Base-by-base conservation (phyloP, 495 filamentous ascomycete genomes). In the Lasiosphaeria hispida region DNA sequence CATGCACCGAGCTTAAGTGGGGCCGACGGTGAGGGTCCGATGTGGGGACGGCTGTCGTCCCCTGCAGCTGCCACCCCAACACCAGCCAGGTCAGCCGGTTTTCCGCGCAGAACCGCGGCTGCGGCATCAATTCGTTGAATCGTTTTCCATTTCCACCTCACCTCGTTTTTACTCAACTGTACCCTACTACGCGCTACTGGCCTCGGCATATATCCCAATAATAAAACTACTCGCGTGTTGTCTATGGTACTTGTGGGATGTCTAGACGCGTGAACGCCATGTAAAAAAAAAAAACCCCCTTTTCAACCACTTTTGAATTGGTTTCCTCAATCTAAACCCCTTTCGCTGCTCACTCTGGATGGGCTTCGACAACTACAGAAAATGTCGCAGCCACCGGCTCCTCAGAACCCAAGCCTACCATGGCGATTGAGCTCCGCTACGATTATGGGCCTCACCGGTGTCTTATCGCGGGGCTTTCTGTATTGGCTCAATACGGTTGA, bases 401-500 rank as follows among this genome's bases (percentile, higher is more conserved):
- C 64, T 14, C 53, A 61, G 55, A 67, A 61, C 58, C 82, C 82
- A 7, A 78, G 73, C 63, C 72, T 81, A 14, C 72, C 78, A 72
- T 76, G 75, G 81, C 80, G 81, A 41, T 66, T 79, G 50, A 71
- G 70, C n/a, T 83, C 83, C 13, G 70, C 79, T 35, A 48, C 78
- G 47, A 64, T 81, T 13, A 84, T 85, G 80, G 81, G 82, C 61
- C 34, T 77, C 35, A 80, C 77, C 0, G 74, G 74, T 23, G 37
- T 75, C 14, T 36, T 80, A 0, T 80, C 71, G 0, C 69, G 72
- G 35, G 58, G 47, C 1, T 81, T 81, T 53, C 53, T 82, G 35
- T 79, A 75, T 50, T 74, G 78, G 0, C 62, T 84, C 55, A 84
- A 82, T 60, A 69, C 71, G 2, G 78, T 80, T 18, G 85, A 94